A percentile compares a stretch with the other conserved stretches of the same genome.
These are phyloP conservation scores for Marchantia paleacea DNA, from an alignment of 225 moss, liverwort and hornwort genomes.

Conservation along the genomic window DNA sequence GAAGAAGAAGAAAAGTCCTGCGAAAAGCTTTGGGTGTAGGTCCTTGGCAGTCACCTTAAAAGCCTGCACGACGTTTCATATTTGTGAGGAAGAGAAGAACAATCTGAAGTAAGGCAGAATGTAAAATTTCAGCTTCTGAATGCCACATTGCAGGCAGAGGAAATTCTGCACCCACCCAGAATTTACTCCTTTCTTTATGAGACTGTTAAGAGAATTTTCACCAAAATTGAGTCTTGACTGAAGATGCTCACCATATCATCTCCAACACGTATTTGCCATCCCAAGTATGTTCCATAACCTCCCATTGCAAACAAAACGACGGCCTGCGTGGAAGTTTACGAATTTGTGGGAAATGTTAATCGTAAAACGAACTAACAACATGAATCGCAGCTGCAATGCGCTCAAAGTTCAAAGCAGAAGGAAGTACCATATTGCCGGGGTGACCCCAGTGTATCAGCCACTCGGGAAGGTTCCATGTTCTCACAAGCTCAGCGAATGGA, in stretches of 20 bases:
- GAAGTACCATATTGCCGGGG: slow-evolving; percentile 47
- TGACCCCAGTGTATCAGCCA: slow-evolving; percentile 52
- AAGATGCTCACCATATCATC: slow-evolving; percentile 28
- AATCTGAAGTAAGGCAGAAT: too few species aligned
- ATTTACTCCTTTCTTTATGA: too few species aligned
- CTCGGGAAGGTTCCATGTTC: slow-evolving; percentile 39
- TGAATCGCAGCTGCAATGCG: background rate
- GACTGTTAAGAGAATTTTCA: too few species aligned
- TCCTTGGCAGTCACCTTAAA: slow-evolving; percentile 45
- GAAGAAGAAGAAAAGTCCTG: slow-evolving; percentile 52
- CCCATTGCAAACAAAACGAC: slow-evolving; percentile 53
- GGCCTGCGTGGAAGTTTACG: slow-evolving; percentile 25
- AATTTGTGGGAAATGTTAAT: too few species aligned
- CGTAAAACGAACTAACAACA: background rate
- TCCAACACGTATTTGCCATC: slow-evolving; percentile 50
- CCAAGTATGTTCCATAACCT: slow-evolving; percentile 48
- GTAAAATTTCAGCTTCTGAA: too few species aligned
- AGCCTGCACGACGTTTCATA: slow-evolving; percentile 12
- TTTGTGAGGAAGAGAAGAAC: background rate
- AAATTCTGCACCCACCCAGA: too few species aligned
- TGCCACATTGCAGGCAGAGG: too few species aligned
- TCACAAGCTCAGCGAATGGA: slow-evolving; percentile 40
- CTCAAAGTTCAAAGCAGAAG: background rate
- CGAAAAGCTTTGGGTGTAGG: slow-evolving; percentile 46
- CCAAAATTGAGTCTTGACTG: too few species aligned